Evolutionary conservation across 2,329 filamentous ascomycete species (phyloP).

Genomic region (Bretziella fagacearum): DNA sequence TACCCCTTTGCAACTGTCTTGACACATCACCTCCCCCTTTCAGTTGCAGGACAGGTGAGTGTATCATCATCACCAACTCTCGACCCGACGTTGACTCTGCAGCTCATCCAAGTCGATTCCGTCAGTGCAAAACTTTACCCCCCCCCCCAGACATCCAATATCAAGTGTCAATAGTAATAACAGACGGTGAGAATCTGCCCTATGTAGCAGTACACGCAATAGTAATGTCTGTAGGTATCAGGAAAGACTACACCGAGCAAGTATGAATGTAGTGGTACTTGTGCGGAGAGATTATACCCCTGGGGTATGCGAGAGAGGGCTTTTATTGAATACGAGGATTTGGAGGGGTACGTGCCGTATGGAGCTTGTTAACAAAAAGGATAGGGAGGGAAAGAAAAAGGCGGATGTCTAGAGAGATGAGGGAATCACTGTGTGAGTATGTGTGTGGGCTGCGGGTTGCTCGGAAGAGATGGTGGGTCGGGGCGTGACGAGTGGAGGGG

Average conservation of each 20-base stretch:
- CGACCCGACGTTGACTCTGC: too few relatives aligned
- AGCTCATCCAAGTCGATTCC: too few relatives aligned
- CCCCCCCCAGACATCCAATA: background rate
- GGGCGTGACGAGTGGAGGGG: too few relatives aligned
- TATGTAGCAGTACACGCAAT: background rate
- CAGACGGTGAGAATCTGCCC: background rate
- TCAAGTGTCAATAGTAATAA: background rate
- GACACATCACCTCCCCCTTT: too few relatives aligned
- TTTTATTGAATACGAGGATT: conserved; percentile 11
- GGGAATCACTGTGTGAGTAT: too few relatives aligned
- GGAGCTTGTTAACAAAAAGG: background rate
- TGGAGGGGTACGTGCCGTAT: background rate
- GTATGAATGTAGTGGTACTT: background rate
- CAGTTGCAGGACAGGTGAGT: too few relatives aligned
- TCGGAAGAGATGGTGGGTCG: too few relatives aligned
- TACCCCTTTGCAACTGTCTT: too few relatives aligned
- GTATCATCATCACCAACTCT: too few relatives aligned
- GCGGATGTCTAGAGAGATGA: too few relatives aligned
- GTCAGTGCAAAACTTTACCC: too few relatives aligned
- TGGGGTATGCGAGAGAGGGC: conserved; percentile 1
- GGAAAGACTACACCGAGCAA: background rate
- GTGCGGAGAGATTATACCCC: background rate
- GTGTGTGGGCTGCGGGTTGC: too few relatives aligned
- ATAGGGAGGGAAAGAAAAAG: background rate
- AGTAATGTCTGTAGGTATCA: background rate